Percentiles rank a stretch among this genome's conserved stretches.
Evolutionary conservation across 2,329 filamentous ascomycete species (phyloP).

Genomic region (Penicillium sp.): DNA sequence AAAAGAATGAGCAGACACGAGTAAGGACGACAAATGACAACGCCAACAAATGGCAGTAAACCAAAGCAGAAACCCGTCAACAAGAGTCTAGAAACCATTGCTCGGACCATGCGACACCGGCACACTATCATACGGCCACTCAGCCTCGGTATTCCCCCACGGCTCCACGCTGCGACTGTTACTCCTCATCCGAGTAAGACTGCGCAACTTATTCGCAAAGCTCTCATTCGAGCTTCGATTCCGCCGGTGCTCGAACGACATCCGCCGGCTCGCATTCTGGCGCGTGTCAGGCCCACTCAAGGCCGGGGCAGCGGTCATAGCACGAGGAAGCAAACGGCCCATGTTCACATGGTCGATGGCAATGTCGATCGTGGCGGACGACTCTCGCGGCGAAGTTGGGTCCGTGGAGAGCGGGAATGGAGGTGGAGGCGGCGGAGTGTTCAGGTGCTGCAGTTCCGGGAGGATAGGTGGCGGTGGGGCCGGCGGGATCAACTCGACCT

Average conservation of each 20-base stretch:
- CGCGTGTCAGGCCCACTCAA: slow-evolving; percentile 27
- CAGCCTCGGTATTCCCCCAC: slow-evolving; percentile 25
- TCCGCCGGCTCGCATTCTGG: slow-evolving; percentile 38
- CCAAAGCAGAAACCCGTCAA: not conserved
- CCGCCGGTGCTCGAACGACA: slow-evolving; percentile 53
- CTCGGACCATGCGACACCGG: slow-evolving; percentile 23
- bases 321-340: slow-evolving; percentile 38
- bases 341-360: slow-evolving; percentile 44
- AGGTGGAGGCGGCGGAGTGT: slow-evolving; percentile 55
- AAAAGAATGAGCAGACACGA: not conserved
- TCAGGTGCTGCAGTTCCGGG: slow-evolving; percentile 64
- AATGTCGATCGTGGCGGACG: slow-evolving; percentile 44
- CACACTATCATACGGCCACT: slow-evolving; percentile 33
- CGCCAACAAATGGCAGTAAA: not conserved
- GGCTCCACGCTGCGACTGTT: slow-evolving; percentile 51
- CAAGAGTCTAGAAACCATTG: slow-evolving; percentile 8
- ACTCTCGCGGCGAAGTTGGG: slow-evolving; percentile 35
- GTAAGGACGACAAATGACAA: not conserved
- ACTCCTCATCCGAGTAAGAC: slow-evolving; percentile 60
- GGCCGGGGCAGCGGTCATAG: slow-evolving; percentile 40
- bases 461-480: slow-evolving; percentile 52
- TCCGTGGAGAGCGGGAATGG: slow-evolving; percentile 42
- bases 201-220: slow-evolving; percentile 56
- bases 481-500: slow-evolving; percentile 25
- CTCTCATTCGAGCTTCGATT: slow-evolving; percentile 61